Evolutionary conservation across 176 grass and related monocot species (phyloP), one percentile per base, ranked within the genome.

Genomic region (Carex pumila): DNA sequence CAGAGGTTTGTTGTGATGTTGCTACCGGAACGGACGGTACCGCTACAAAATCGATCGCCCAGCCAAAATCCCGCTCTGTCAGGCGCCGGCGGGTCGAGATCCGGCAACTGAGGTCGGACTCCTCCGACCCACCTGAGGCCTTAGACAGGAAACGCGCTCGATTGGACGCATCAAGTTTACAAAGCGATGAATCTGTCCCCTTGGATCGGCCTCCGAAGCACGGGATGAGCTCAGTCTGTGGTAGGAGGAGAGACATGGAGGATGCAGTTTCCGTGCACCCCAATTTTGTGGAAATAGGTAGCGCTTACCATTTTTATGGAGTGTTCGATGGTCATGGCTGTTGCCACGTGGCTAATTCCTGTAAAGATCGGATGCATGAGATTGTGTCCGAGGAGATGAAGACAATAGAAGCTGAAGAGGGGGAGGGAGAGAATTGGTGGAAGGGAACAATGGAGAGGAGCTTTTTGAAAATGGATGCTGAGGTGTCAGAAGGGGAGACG

Each of bases 271-370:
- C 88, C 32, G 71, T 88, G 74, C 29, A 71, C 31, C 88, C 86
- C 3, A 64, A 84, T 85, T 93, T 93, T 72, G 83, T 93, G 54
- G 82, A 15, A 47, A 70, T 22, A 32, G 45, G 78, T 7, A 36
- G 45, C 31, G 43, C 65, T 1, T 87, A 86, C 67, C 83, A 90
- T 71, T 93, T 93, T 57, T 93, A 84, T 71, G 91, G 85, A 56
- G 88, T 93, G 66, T 93, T 90, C 11, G 91, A 93, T 29, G 88
- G 91, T 12, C 91, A 93, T 72, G 88, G 91, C 0, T 90, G 91
- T 70, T 83, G 60, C 59, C 91, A 92, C 13, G 91, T 97, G 37
- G 91, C 91, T 9, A 71, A 39, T 62, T 81, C 85, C 50, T 93
- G 91, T 81, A 65, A 81, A 61, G 79, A 90, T 39, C 84, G 87